These are phyloP conservation scores for Teratosphaeria gauchensis DNA, from an alignment of 2,329 filamentous ascomycete genomes.

Conservation along the genomic window DNA sequence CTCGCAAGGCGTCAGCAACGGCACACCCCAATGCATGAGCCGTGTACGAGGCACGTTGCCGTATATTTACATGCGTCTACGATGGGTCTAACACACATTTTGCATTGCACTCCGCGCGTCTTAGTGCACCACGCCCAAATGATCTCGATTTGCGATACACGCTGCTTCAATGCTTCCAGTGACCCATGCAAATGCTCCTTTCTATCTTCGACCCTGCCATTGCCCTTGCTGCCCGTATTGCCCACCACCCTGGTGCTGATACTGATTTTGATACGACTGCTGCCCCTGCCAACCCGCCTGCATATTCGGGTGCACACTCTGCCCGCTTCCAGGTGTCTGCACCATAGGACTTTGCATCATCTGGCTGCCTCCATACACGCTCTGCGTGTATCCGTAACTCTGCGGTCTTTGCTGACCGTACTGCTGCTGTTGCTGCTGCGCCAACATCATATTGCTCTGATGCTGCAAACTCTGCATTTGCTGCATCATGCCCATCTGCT, in stretches of 20 bases:
- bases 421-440: conserved; percentile 1
- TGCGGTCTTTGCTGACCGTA: conserved; percentile 8
- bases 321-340: not conserved
- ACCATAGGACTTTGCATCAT: conserved; percentile 1
- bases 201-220: not conserved
- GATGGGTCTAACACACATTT: too few relatives aligned
- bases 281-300: not conserved
- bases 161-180: not conserved
- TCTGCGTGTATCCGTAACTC: not conserved
- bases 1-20: too few relatives aligned
- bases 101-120: too few relatives aligned
- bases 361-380: not conserved
- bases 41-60: too few relatives aligned
- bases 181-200: not conserved
- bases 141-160: not conserved
- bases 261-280: not conserved
- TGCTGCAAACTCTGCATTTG: conserved; percentile 11
- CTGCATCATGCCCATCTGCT: conserved; percentile 18
- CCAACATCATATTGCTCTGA: conserved; percentile 1
- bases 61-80: too few relatives aligned
- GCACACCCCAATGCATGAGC: too few relatives aligned
- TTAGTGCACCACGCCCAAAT: not conserved
- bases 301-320: not conserved
- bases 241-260: not conserved
- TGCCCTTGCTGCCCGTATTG: not conserved